Percentiles rank a stretch among this genome's conserved stretches.
Evolutionary conservation across 768 basidiomycete genomes (phyloP).

Genomic region (Pilatotrama ljubarskyi): DNA sequence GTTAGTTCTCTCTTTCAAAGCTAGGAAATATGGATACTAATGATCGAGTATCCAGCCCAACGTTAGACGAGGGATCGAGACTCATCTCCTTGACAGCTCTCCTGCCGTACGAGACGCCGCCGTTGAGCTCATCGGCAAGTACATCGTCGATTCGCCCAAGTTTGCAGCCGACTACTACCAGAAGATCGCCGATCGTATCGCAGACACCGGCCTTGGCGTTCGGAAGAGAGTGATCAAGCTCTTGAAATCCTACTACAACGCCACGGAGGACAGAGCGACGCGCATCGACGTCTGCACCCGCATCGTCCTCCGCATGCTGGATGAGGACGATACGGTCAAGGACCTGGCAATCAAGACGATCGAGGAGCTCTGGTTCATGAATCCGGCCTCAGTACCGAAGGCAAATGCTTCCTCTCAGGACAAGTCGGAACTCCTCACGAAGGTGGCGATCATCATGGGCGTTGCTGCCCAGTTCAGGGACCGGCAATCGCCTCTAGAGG

Average conservation of each 20-base stretch:
- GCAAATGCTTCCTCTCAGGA: slow-evolving; percentile 37
- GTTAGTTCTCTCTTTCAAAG: slow-evolving; percentile 43
- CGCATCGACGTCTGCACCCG: slow-evolving; percentile 80
- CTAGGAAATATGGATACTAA: not conserved
- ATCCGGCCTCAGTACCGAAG: slow-evolving; percentile 14
- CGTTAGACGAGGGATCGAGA: slow-evolving; percentile 86
- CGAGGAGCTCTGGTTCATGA: slow-evolving; percentile 88
- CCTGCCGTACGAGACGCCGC: slow-evolving; percentile 96
- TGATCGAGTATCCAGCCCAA: slow-evolving; percentile 47
- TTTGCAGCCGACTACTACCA: slow-evolving; percentile 90
- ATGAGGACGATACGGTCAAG: slow-evolving; percentile 95
- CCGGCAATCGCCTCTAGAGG: slow-evolving; percentile 80
- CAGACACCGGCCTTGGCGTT: slow-evolving; percentile 91
- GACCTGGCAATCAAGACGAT: slow-evolving; percentile 88
- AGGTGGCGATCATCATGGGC: slow-evolving; percentile 83
- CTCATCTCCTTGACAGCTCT: slow-evolving; percentile 87
- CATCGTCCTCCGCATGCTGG: slow-evolving; percentile 80
- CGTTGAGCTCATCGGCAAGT: slow-evolving; percentile 96
- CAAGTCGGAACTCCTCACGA: slow-evolving; percentile 57
- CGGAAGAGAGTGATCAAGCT: slow-evolving; percentile 96
- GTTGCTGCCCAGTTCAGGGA: slow-evolving; percentile 83
- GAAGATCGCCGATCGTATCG: slow-evolving; percentile 86
- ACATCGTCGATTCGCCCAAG: slow-evolving; percentile 85
- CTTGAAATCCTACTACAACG: slow-evolving; percentile 76
- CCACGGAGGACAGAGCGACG: slow-evolving; percentile 57